Conservation (phyloP, 768 basidiomycete genomes). For the Termitomyces sp. region DNA sequence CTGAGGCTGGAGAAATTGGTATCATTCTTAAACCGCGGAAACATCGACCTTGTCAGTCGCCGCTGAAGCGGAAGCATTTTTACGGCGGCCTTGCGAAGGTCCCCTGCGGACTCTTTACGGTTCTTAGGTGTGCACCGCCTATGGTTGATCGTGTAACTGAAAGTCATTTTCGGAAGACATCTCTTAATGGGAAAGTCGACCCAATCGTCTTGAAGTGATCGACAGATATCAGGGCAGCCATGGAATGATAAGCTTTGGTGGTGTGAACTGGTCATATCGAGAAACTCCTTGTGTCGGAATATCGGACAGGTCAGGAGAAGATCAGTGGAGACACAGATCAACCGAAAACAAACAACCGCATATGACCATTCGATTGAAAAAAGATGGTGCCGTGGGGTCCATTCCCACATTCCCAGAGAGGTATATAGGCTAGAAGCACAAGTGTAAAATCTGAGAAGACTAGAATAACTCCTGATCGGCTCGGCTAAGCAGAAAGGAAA, state of each 20-base stretch:
- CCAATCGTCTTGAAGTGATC: not conserved
- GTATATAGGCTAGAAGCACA: not conserved
- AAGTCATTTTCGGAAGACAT: not conserved
- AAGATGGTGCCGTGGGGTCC: not conserved
- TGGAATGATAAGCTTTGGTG: constrained; percentile 12
- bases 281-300: not conserved
- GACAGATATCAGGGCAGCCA: not conserved
- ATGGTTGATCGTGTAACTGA: not conserved
- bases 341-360: constrained; percentile 1
- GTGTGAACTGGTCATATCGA: constrained; percentile 9
- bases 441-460: not conserved
- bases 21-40: not conserved
- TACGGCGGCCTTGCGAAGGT: not conserved
- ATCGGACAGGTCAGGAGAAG: constrained; percentile 6
- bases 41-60: not conserved
- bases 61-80: not conserved
- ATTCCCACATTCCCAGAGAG: not conserved
- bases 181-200: not conserved
- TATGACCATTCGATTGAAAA: not conserved
- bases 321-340: constrained; percentile 1
- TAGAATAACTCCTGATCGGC: not conserved
- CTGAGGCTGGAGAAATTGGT: not conserved
- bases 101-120: not conserved
- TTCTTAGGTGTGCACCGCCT: not conserved
- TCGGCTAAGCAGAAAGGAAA: not conserved